Base-by-base conservation (phyloP, 2,329 filamentous ascomycete species). In the Septoria petroselini region DNA sequence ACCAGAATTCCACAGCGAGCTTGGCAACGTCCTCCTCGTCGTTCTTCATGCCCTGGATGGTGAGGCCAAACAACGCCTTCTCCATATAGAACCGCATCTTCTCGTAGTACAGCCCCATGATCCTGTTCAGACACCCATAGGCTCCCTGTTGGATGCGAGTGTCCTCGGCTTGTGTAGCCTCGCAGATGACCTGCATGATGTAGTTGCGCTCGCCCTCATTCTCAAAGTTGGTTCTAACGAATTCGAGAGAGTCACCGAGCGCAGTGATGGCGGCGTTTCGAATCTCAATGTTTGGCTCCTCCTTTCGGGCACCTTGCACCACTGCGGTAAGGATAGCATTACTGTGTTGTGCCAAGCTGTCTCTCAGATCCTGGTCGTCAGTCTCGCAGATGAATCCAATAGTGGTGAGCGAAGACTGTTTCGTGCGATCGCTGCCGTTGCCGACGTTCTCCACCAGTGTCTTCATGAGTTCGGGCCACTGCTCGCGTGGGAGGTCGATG, bases 121-220 rank as follows among this genome's bases (percentile, higher is more conserved):
- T 97, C 65, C 93, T 84, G 80, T 98, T 98, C 61, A 98, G 76
- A 71, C 93, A 97, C 63, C 93, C 93, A 69, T 96, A 98, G 35
- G 93, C 88, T 54, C 90, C 91, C 69, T 95, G 89, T 73, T 97
- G 91, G 70, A 98, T 94, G 67, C 90, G 83, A 52, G 81, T 82
- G 71, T 98, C 93, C 1, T 86, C 79, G 62, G 91, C 90, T 75
- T 98, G 93, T 48, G 93, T 98, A 62, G 93, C 93, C 77, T 98
- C 93, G 74, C 93, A 98, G 65, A 98, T 89, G 59, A 98, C 93
- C 76, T 98, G 93, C 93, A 98, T 98, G 68, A 98, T 98, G 77
- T 97, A 98, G 76, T 98, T 98, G 62, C 93, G 85, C 79, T 98
- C 93, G 65, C 91, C 93, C 73, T 98, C 93, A 65, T 97, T 93